Conservation (phyloP, 352 stramenopile genomes). For the Pythium phragmitis region DNA sequence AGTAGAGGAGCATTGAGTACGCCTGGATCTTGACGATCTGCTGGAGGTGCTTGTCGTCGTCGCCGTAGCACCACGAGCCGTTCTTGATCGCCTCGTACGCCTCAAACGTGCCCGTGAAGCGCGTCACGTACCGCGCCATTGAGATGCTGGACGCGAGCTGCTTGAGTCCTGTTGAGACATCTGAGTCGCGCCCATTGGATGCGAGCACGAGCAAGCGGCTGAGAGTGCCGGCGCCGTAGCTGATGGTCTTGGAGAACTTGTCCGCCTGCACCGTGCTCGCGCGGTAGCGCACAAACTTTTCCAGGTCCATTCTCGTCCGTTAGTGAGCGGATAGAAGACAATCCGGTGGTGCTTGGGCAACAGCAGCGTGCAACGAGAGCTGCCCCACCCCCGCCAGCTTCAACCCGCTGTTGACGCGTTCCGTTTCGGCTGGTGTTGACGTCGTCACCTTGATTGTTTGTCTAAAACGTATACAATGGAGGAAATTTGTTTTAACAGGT, state of each 20-base stretch:
- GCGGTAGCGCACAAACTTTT: slow-evolving; percentile 70
- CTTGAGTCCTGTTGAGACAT: slow-evolving; percentile 54
- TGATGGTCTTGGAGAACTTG: slow-evolving; percentile 86
- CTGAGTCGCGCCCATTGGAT: slow-evolving; percentile 41
- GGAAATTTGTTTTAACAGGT: neutral
- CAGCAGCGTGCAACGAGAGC: too few species aligned
- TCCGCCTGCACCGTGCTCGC: slow-evolving; percentile 60
- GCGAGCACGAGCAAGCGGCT: slow-evolving; percentile 54
- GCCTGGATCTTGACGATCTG: slow-evolving; percentile 63
- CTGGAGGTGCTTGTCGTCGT: slow-evolving; percentile 64
- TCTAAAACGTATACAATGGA: slow-evolving; percentile 12
- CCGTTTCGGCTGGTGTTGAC: slow-evolving; percentile 21
- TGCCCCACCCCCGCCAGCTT: slow-evolving; percentile 6
- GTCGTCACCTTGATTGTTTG: slow-evolving; percentile 21
- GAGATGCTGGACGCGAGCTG: slow-evolving; percentile 70
- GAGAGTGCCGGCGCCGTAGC: slow-evolving; percentile 58
- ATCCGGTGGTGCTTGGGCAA: slow-evolving; percentile 3
- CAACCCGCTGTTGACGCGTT: slow-evolving; percentile 25
- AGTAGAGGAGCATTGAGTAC: slow-evolving; percentile 84
- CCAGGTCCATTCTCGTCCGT: slow-evolving; percentile 45
- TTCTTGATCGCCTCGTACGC: slow-evolving; percentile 74
- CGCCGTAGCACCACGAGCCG: slow-evolving; percentile 71
- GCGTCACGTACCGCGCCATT: slow-evolving; percentile 77
- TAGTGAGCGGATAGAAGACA: neutral
- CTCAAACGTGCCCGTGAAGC: slow-evolving; percentile 76